Evolutionary conservation across 192 early-diverging fungal species (phyloP), one percentile per base, ranked within the genome.

Genomic region (Backusella liffmaniae): DNA sequence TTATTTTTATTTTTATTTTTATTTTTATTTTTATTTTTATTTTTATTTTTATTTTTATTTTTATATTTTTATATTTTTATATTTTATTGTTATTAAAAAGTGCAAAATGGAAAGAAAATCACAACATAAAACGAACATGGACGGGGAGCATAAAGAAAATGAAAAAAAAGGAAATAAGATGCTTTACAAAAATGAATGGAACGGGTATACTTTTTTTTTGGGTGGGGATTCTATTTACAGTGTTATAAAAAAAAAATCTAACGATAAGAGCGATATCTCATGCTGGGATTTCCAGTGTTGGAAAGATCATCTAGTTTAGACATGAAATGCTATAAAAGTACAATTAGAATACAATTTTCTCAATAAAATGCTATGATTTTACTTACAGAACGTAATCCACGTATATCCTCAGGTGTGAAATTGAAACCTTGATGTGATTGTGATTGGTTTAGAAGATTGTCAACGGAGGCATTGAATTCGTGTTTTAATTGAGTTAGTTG

Each of bases 181-280:
- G 53, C 53, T 59, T 59, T 59, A 59, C 53, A 59, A 59, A 59
- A 59, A 59, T 59, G 53, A 59, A 59, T 59, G 53, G 53, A 26
- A 26, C 21, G 53, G 8, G 53, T 59, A 59, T 59, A 59, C 23
- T 59, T 59, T 59, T 59, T 59, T 59, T 59, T 32, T 3, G 32
- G 7, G 7, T 3, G 1, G 53, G 2, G 9, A 59, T 23, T 59
- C 53, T 59, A 59, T 59, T 59, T 59, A 59, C 53, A 59, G 26
- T 18, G 42, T 3, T 9, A 21, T 29, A 12, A n/a, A 49, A 6
- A 49, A 49, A n/a, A 49, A 26, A 59, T 59, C 53, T 59, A 59
- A 59, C 21, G 53, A 62, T 62, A 62, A 49, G 46, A 49, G 4
- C 56, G 56, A 62, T 26, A 13, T 62, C 21, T 62, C n/a, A 21